Conservation (phyloP, 371 early-diverging fungal genomes). For the Mortierella sp. region DNA sequence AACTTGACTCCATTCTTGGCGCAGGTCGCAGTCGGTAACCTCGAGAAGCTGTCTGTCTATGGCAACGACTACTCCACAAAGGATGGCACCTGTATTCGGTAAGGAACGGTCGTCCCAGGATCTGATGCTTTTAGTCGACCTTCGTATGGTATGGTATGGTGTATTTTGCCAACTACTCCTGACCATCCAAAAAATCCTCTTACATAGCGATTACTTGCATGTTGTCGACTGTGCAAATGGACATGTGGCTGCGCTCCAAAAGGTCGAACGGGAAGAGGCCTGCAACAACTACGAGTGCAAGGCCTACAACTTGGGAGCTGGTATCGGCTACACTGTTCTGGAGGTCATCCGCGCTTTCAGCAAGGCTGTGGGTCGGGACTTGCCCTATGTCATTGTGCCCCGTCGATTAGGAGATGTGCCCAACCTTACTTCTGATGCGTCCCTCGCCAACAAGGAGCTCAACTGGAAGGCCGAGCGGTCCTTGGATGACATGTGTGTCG, state of each 20-base stretch:
- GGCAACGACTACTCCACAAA: conserved; percentile 89
- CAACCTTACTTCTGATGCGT: conserved; percentile 83
- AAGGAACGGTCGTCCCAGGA: conserved; percentile 18
- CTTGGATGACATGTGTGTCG: conserved; percentile 83
- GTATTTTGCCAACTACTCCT: background rate
- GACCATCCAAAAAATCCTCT: background rate
- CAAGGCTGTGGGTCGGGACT: conserved; percentile 70
- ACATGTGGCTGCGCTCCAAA: conserved; percentile 83
- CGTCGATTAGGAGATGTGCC: conserved; percentile 89
- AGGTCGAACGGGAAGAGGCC: conserved; percentile 63
- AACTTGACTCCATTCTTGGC: conserved; percentile 92
- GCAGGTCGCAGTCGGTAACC: conserved; percentile 85
- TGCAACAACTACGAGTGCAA: conserved; percentile 67
- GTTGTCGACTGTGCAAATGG: conserved; percentile 92
- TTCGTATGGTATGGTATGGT: background rate
- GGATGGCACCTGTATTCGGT: conserved; percentile 91
- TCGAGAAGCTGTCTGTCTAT: conserved; percentile 81
- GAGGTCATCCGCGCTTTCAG: conserved; percentile 88
- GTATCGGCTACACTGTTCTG: conserved; percentile 85
- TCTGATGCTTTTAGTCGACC: too few relatives aligned
- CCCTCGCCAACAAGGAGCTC: conserved; percentile 78
- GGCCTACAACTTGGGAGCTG: conserved; percentile 90
- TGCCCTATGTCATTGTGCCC: conserved; percentile 73
- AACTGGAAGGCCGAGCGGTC: conserved; percentile 78
- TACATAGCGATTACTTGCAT: conserved; percentile 85